Conservation (phyloP, 2,329 filamentous ascomycete genomes). For the Dactylellina parvicollis region DNA sequence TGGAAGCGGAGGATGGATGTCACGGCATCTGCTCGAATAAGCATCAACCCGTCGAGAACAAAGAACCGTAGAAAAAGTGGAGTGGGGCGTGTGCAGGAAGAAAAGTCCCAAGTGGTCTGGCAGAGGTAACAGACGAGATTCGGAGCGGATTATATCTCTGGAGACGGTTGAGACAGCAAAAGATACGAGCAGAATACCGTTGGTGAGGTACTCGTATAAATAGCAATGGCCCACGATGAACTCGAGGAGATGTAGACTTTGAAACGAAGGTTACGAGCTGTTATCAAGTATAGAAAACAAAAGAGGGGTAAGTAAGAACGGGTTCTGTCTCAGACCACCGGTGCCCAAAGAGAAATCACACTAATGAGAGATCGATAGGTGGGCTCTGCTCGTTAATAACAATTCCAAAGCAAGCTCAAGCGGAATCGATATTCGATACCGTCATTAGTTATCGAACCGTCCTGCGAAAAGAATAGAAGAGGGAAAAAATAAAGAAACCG, state of each 20-base stretch:
- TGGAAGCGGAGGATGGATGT: background rate
- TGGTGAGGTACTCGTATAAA: conserved; percentile 29
- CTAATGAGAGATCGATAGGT: no score
- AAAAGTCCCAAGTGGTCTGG: background rate
- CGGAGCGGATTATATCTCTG: no score
- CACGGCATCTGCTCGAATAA: conserved; percentile 3
- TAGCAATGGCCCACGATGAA: conserved; percentile 5
- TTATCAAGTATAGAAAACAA: no score
- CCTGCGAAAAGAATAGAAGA: background rate
- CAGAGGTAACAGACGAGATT: no score
- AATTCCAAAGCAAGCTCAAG: no score
- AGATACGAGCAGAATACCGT: background rate
- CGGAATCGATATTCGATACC: no score
- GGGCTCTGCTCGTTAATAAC: no score
- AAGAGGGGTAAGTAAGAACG: no score
- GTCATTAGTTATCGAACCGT: no score
- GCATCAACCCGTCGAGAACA: background rate
- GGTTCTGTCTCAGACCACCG: no score
- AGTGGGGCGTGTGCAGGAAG: background rate
- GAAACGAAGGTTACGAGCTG: background rate
- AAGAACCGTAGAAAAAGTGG: background rate
- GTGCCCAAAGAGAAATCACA: no score
- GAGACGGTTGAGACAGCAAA: background rate
- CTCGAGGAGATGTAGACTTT: conserved; percentile 3
- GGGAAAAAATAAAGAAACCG: conserved; percentile 3